Percentiles rank a stretch among this genome's conserved stretches.
Evolutionary conservation across 805 yeast species (phyloP).

Genomic region (Saccharomycopsis amapae): DNA sequence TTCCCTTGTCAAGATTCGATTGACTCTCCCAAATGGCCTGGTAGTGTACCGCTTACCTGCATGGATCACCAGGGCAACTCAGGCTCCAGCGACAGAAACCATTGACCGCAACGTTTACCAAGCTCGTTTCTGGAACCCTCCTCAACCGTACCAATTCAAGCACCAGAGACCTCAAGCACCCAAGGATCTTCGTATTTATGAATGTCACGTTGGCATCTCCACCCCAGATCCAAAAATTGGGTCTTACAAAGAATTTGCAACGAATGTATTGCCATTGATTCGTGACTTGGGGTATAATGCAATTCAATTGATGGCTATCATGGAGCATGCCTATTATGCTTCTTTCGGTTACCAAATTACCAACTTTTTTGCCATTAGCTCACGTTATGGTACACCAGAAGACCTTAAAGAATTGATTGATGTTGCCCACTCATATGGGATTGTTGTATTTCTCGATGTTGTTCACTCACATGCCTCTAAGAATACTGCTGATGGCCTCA

Average conservation of each 20-base stretch:
- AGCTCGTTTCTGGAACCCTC: constrained; percentile 91
- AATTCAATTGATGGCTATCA: constrained; percentile 92
- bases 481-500: constrained; percentile 88
- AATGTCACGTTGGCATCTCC: constrained; percentile 93
- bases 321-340: constrained; percentile 99
- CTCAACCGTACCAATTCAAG: constrained; percentile 46
- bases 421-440: constrained; percentile 83
- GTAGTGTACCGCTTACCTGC: constrained; percentile 79
- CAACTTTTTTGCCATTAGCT: constrained; percentile 81
- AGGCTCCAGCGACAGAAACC: constrained; percentile 40
- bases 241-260: constrained; percentile 76
- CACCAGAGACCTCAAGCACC: constrained; percentile 55
- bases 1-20: constrained; percentile 63
- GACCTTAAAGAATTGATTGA: constrained; percentile 87
- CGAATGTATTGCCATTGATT: constrained; percentile 75
- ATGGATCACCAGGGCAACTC: constrained; percentile 80
- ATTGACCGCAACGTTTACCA: constrained; percentile 44
- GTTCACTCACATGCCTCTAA: constrained; percentile 96
- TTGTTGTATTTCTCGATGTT: constrained; percentile 79
- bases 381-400: constrained; percentile 93
- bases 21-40: constrained; percentile 58
- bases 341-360: constrained; percentile 97
- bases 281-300: constrained; percentile 84
- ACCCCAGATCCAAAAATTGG: constrained; percentile 85
- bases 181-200: constrained; percentile 67